Conservation (phyloP, 1,139 yeast genomes). For the Blastobotrys illinoisensis region DNA sequence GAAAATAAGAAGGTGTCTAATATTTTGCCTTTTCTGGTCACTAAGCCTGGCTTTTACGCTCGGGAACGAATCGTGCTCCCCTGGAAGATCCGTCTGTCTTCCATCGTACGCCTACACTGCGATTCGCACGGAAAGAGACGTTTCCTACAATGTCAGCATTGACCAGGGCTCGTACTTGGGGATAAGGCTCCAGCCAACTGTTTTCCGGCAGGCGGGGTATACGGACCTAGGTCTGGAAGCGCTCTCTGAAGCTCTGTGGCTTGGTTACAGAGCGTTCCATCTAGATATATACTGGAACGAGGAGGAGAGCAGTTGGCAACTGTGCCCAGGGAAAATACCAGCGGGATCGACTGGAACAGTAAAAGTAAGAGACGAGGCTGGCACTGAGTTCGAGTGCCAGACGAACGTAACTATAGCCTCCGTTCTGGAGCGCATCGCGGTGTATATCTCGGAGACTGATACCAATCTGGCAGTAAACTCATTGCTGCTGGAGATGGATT, state of each 20-base stretch:
- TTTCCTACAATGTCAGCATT: conserved; percentile 49
- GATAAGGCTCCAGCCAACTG: conserved; percentile 44
- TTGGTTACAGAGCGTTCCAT: conserved; percentile 49
- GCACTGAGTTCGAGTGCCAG: conserved; percentile 34
- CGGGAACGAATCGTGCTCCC: not conserved
- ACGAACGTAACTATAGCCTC: conserved; percentile 40
- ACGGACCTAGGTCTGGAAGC: conserved; percentile 38
- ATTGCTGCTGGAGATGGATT: conserved; percentile 48
- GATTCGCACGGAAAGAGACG: conserved; percentile 63
- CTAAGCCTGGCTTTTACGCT: conserved; percentile 1
- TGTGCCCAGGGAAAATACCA: conserved; percentile 48
- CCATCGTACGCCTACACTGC: conserved; percentile 34
- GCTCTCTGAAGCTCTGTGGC: conserved; percentile 39
- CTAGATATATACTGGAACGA: conserved; percentile 68
- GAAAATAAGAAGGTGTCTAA: not conserved
- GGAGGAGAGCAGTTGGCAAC: conserved; percentile 48
- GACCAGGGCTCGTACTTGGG: conserved; percentile 58
- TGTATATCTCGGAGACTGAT: conserved; percentile 45
- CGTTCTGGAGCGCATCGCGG: conserved; percentile 37
- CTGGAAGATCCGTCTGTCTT: conserved; percentile 7
- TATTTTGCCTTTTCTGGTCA: not conserved
- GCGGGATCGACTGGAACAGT: conserved; percentile 5
- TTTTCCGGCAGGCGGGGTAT: conserved; percentile 53
- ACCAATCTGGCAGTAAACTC: conserved; percentile 52
- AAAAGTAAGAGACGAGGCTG: conserved; percentile 1